Conservation (phyloP, 2,329 filamentous ascomycete genomes). For the Colletotrichum chlorophyti region DNA sequence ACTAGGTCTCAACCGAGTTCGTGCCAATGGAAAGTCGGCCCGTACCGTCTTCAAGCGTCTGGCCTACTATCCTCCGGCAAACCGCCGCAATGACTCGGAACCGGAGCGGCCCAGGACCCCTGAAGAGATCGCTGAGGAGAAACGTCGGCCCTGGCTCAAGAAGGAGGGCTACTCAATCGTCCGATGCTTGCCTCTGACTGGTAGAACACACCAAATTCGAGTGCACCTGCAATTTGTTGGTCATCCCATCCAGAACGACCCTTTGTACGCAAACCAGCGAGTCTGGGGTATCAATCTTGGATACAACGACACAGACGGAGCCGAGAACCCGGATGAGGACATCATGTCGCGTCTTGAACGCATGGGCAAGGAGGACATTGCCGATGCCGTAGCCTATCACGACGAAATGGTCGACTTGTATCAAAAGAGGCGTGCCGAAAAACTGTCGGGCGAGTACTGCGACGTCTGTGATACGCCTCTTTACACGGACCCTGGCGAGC, state of each 20-base stretch:
- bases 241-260: constrained; percentile 95
- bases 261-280: constrained; percentile 93
- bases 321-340: constrained; percentile 81
- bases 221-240: constrained; percentile 95
- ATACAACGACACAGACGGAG: constrained; percentile 67
- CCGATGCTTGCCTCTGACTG: constrained; percentile 90
- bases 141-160: constrained; percentile 50
- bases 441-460: constrained; percentile 86
- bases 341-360: constrained; percentile 83
- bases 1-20: constrained; percentile 90
- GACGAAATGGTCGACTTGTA: constrained; percentile 93
- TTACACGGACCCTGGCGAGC: constrained; percentile 88
- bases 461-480: constrained; percentile 83
- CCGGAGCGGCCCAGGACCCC: constrained; percentile 33
- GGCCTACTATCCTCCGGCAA: constrained; percentile 80
- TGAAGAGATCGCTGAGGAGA: constrained; percentile 31
- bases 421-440: constrained; percentile 89
- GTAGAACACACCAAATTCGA: constrained; percentile 91
- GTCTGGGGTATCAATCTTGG: constrained; percentile 89
- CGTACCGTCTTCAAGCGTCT: constrained; percentile 90
- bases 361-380: constrained; percentile 95
- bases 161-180: constrained; percentile 91
- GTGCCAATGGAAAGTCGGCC: constrained; percentile 89
- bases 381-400: constrained; percentile 90
- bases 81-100: constrained; percentile 29